These are phyloP conservation scores for Hepatocystis sp. DNA, from an alignment of 169 alveolate genomes.

Conservation along the genomic window DNA sequence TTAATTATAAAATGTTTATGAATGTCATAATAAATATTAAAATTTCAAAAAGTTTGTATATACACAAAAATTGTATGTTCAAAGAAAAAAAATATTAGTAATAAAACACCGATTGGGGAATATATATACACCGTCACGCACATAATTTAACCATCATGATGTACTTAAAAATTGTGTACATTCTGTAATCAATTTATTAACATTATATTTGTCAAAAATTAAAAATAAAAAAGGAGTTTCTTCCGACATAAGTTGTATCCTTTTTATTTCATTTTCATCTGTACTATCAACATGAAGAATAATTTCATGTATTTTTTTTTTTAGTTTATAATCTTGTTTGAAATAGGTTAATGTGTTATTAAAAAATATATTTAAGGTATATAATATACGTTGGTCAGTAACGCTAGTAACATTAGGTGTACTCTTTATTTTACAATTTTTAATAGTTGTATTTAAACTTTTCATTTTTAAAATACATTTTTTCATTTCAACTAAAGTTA, in stretches of 20 bases:
- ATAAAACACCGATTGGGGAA: background rate
- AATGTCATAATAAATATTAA: too few species aligned
- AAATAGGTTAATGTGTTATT: constrained; percentile 42
- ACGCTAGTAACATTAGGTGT: background rate
- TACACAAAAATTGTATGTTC: background rate
- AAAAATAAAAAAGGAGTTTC: constrained; percentile 56
- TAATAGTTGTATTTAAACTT: constrained; percentile 5
- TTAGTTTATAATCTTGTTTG: constrained; percentile 34
- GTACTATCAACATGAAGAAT: constrained; percentile 51
- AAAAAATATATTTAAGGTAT: constrained; percentile 16
- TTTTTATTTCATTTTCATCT: constrained; percentile 47
- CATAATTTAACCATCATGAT: background rate
- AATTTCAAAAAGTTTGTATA: too few species aligned
- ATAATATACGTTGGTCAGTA: constrained; percentile 2
- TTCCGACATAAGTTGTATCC: constrained; percentile 54
- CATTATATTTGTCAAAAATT: constrained; percentile 31
- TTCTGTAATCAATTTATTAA: constrained; percentile 48
- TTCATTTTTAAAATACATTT: constrained; percentile 18
- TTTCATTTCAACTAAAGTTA: constrained; percentile 19
- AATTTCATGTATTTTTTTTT: constrained; percentile 20
- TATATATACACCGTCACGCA: background rate
- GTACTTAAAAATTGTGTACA: constrained; percentile 10
- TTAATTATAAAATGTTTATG: too few species aligned
- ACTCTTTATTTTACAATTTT: constrained; percentile 1
- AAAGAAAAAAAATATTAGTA: background rate